Base-by-base conservation (phyloP, 2,329 filamentous ascomycete species). In the Fusarium pseudoanthophilum region DNA sequence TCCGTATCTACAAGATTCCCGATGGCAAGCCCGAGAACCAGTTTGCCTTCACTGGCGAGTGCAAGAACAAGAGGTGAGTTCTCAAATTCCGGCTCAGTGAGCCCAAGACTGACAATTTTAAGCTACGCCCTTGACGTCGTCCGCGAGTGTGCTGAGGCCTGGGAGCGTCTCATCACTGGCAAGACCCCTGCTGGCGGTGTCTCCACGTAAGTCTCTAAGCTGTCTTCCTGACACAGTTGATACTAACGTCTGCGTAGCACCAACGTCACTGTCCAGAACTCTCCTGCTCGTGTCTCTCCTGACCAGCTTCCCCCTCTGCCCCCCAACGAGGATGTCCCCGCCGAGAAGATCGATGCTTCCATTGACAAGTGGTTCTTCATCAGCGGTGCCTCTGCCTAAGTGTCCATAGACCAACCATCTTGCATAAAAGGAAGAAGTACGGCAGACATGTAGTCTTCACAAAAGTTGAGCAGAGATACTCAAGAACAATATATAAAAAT, bases 311-410 rank as follows among this genome's bases (percentile, higher is more conserved):
- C 92, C 74, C 91, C 90, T 81, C 91, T 99, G 77, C 94, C 95
- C 69, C 81, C 89, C 74, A 88, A 93, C 85, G 89, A 98, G 90
- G 92, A 97, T 80, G 87, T 97, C 67, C 83, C 89, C 63, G 91
- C 96, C 69, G 95, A 92, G 76, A 95, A 95, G 81, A 97, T 99
- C 79, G 96, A 99, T 83, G 90, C 91, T 83, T 97, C 92, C 85
- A 97, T 98, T 82, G 96, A 99, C 91, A 99, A 99, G 92, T 99
- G 96, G 96, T 99, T 99, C 93, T 99, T 98, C 91, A 99, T 99
- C 86, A 97, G 95, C 84, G 96, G 96, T 85, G 96, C 96, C 82
- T 94, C 95, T 79, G 88, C 92, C 79, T 95, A 93, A 87, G 79
- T 66, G 73, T 53, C 52, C 53, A 30, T 67, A 69, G 36, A 70